A percentile compares a stretch with the other conserved stretches of the same genome.
phyloP scores from a whole-genome alignment of 78 protist genomes.

The Paulinella micropora region DNA sequence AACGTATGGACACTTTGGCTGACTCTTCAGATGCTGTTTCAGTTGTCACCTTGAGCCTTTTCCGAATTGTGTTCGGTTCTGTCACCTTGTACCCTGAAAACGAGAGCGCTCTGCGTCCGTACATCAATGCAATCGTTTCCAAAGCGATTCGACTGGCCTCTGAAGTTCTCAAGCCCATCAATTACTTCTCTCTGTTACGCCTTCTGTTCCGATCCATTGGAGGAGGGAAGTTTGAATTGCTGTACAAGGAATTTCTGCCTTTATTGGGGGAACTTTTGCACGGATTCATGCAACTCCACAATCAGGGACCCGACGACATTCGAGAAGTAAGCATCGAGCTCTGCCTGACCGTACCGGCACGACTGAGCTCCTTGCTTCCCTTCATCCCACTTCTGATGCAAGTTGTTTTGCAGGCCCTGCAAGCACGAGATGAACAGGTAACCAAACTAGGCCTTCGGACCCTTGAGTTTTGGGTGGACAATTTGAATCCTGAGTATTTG shows the following conservation, averaged over 20 bases:
- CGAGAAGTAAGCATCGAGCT: constrained; percentile 64
- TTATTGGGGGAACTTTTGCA: constrained; percentile 32
- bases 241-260: constrained; percentile 56
- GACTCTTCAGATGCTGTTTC: neutral
- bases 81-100: constrained; percentile 44
- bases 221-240: constrained; percentile 55
- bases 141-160: constrained; percentile 2
- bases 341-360: constrained; percentile 68
- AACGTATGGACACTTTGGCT: constrained; percentile 14
- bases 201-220: constrained; percentile 48
- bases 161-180: constrained; percentile 16
- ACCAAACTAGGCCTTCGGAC: constrained; percentile 46
- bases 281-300: neutral
- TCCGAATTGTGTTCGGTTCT: constrained; percentile 53
- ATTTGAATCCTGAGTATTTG: constrained; percentile 53
- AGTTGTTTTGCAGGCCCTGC: constrained; percentile 60
- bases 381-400: constrained; percentile 48
- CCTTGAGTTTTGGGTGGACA: constrained; percentile 62
- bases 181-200: constrained; percentile 44
- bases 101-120: constrained; percentile 54
- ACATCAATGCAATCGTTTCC: constrained; percentile 39
- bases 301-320: neutral
- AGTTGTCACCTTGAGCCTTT: constrained; percentile 38
- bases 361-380: constrained; percentile 54
- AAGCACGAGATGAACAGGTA: constrained; percentile 1